Conservation (phyloP, 352 stramenopile genomes). For the Halophytophthora polymorphica region DNA sequence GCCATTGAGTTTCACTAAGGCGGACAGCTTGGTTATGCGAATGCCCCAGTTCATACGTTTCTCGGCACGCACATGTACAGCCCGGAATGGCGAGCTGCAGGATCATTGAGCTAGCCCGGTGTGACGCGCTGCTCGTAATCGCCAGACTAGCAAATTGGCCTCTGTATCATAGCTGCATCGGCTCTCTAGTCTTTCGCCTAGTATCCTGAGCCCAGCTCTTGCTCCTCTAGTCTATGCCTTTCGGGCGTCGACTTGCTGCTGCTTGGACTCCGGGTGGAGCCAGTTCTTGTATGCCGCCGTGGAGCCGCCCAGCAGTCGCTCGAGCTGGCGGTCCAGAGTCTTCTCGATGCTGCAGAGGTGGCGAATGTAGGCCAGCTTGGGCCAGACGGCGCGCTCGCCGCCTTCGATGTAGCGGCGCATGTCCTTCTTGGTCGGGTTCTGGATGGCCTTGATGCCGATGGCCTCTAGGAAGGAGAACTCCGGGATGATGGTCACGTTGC, state of each 20-base stretch:
- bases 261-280: conserved; percentile 21
- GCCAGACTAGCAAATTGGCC: too few species aligned
- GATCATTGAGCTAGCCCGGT: too few species aligned
- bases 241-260: conserved; percentile 1
- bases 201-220: too few species aligned
- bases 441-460: conserved; percentile 81
- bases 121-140: too few species aligned
- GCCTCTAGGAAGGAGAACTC: conserved; percentile 85
- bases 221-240: too few species aligned
- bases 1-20: too few species aligned
- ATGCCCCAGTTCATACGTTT: too few species aligned
- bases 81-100: too few species aligned
- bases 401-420: conserved; percentile 79
- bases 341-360: conserved; percentile 92
- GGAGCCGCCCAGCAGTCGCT: conserved; percentile 20
- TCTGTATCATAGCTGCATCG: too few species aligned
- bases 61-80: too few species aligned
- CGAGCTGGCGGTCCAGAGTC: conserved; percentile 37
- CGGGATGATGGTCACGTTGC: conserved; percentile 94
- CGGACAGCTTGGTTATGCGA: too few species aligned
- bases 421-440: conserved; percentile 74
- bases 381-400: conserved; percentile 88
- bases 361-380: conserved; percentile 92
- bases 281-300: conserved; percentile 24
- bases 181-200: too few species aligned